Percentiles rank a stretch among this genome's conserved stretches.
Evolutionary conservation across 2,329 filamentous ascomycete species (phyloP).

Genomic region (Sporothrix euskadiensis): DNA sequence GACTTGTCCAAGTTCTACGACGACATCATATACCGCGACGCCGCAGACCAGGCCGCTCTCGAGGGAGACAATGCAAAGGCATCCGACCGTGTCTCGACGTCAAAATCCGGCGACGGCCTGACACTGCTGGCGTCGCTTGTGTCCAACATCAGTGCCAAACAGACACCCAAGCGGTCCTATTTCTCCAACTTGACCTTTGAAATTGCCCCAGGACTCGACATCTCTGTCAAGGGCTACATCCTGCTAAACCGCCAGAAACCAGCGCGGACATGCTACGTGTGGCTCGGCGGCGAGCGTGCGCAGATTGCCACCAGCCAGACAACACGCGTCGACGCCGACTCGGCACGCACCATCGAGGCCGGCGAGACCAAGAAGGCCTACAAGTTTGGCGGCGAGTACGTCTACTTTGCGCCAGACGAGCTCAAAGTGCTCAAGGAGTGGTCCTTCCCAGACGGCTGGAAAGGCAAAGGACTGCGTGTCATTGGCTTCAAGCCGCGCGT

Average conservation of each 20-base stretch:
- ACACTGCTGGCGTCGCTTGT: slow-evolving; percentile 73
- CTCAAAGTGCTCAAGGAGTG: slow-evolving; percentile 68
- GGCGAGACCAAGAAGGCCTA: slow-evolving; percentile 85
- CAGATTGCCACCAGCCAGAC: slow-evolving; percentile 78
- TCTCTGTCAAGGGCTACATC: slow-evolving; percentile 92
- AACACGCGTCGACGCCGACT: slow-evolving; percentile 74
- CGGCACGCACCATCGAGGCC: slow-evolving; percentile 73
- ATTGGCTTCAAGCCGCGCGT: slow-evolving; percentile 88
- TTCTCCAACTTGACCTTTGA: slow-evolving; percentile 89
- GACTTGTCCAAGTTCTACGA: slow-evolving; percentile 88
- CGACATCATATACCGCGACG: slow-evolving; percentile 86
- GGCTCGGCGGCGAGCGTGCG: slow-evolving; percentile 79
- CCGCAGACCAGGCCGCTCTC: slow-evolving; percentile 66
- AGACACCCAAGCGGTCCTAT: slow-evolving; percentile 78
- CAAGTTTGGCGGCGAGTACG: slow-evolving; percentile 89
- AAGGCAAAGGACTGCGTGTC: slow-evolving; percentile 78
- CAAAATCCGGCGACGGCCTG: slow-evolving; percentile 61
- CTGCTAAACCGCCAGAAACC: slow-evolving; percentile 81
- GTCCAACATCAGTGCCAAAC: slow-evolving; percentile 89
- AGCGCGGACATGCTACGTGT: slow-evolving; percentile 82
- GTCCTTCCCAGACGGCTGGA: slow-evolving; percentile 55
- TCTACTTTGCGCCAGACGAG: slow-evolving; percentile 84
- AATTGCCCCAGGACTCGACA: slow-evolving; percentile 77
- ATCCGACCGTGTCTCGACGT: slow-evolving; percentile 58
- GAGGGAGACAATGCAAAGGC: slow-evolving; percentile 39